A percentile compares a stretch with the other conserved stretches of the same genome.
Evolutionary conservation across 116 monocot genomes (phyloP).

Genomic region (Cymodocea nodosa): DNA sequence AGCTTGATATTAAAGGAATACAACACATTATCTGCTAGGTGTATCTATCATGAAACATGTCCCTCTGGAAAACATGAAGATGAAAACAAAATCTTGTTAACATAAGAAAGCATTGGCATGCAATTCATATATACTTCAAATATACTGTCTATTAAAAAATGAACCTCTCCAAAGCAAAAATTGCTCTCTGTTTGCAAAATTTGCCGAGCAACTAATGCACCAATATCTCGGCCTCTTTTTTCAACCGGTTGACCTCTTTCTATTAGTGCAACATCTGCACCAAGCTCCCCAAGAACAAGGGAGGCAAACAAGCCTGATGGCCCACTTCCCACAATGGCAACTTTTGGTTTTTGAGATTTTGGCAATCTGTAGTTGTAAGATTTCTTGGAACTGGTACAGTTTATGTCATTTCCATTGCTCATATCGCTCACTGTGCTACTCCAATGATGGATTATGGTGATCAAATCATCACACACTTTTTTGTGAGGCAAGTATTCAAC

Average conservation of each 20-base stretch:
- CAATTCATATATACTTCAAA: not conserved
- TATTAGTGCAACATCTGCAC: conserved; percentile 83
- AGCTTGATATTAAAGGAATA: not conserved
- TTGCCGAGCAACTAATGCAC: conserved; percentile 63
- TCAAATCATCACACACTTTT: conserved; percentile 37
- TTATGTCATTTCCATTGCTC: not conserved
- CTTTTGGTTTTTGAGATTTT: conserved; percentile 38
- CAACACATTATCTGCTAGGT: not conserved
- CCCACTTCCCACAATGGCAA: conserved; percentile 87
- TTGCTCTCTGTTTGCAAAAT: conserved; percentile 72
- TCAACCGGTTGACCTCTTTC: conserved; percentile 97
- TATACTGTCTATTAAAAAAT: conserved; percentile 2
- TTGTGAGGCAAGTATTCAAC: conserved; percentile 47
- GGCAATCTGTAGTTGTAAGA: conserved; percentile 4
- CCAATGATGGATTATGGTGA: conserved; percentile 27
- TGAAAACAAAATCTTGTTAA: not conserved
- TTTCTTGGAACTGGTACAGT: conserved; percentile 9
- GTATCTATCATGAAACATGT: not conserved
- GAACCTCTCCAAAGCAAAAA: conserved; percentile 98
- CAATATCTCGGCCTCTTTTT: conserved; percentile 93
- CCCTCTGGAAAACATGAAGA: not conserved
- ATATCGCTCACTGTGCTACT: conserved; percentile 4
- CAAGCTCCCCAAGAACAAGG: conserved; percentile 86
- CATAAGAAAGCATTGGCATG: not conserved
- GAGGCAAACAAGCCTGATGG: conserved; percentile 93